phyloP scores from a whole-genome alignment of 2,329 filamentous ascomycete species.

The Hymenoscyphus infarciens region DNA sequence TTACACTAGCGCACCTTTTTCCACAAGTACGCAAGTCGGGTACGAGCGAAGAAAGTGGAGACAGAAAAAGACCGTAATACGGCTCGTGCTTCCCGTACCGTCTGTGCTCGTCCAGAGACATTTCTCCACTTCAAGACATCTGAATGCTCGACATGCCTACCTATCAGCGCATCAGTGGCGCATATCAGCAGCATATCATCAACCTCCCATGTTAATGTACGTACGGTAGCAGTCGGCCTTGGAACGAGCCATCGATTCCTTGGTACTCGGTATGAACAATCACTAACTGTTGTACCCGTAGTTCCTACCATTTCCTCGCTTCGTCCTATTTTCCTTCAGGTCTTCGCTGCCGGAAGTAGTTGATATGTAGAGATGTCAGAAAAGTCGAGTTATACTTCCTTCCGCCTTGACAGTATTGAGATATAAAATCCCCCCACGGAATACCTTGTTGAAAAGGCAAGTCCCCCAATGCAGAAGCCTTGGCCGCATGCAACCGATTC shows the following conservation, averaged over 20 bases:
- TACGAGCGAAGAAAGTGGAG: no score
- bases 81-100: not conserved
- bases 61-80: not conserved
- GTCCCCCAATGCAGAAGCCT: not conserved
- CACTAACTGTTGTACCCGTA: not conserved
- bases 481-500: not conserved
- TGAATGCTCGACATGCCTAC: not conserved
- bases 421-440: not conserved
- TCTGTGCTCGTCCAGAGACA: not conserved
- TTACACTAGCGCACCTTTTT: not conserved
- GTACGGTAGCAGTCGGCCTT: not conserved
- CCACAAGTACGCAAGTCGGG: no score
- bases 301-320: not conserved
- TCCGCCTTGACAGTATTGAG: no score
- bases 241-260: not conserved
- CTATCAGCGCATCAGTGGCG: not conserved
- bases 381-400: not conserved
- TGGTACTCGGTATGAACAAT: not conserved
- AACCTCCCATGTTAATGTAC: not conserved
- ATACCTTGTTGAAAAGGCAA: not conserved
- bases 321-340: no score
- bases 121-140: conserved; percentile 1
- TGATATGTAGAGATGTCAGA: no score
- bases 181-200: not conserved
- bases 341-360: no score